Evolutionary conservation across 768 basidiomycete genomes (phyloP), one percentile per base, ranked within the genome.

Genomic region (Kwoniella dendrophila): DNA sequence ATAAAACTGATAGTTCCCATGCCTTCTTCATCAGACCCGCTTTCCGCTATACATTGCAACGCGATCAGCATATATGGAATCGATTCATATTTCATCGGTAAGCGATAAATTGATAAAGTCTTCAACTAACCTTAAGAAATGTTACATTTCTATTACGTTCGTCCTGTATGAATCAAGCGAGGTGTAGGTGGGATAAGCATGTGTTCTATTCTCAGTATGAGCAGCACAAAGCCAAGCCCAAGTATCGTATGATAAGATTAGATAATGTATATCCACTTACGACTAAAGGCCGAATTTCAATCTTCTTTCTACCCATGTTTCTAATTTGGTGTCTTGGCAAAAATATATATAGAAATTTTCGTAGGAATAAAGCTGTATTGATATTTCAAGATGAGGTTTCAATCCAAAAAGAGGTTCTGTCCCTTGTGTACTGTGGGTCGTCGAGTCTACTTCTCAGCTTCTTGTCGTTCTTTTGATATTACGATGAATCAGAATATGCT

Each of bases 21-120:
- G 78, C 78, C 58, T 79, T 79, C 64, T 79, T 79, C 74, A 79
- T 75, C 59, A 79, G 48, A 24, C 78, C 78, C 6, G 76, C 76
- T 69, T 79, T 79, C 12, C 78, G 68, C 73, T 76, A 38, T 10
- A 32, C n/a, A n/a, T n/a, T n/a, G 22, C 16, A 27, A 22, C 18
- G 12, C 27, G 18, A 24, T 18, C 16, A 16, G 29, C 34, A 52
- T 34, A 12, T 27, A 27, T 29, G 30, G 24, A 12, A 12, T 50
- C 10, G 20, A 49, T 32, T 24, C 26, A 29, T 14, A 47, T 33
- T 12, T 8, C 27, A 45, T 58, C 57, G 29, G 20, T 22, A 26
- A 1, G 18, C 14, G 24, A 24, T 20, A 24, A 6, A 22, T 16
- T 7, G 20, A 48, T 8, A 26, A 26, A 29, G 26, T 6, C 20